Evolutionary conservation across 805 yeast species (phyloP).

Genomic region (Tetrapisispora pingtungensis): DNA sequence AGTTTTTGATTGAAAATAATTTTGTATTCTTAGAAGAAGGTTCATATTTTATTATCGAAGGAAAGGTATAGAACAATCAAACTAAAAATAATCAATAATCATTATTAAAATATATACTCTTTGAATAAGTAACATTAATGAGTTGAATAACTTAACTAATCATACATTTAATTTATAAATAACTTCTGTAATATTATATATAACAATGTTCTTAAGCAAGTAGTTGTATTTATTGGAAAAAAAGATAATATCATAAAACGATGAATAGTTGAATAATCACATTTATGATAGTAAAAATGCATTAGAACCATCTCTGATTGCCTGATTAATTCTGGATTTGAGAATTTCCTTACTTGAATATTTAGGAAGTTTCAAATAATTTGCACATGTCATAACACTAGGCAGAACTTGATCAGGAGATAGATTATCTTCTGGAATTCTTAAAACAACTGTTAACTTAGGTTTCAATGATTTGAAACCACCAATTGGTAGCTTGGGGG

Average conservation of each 20-base stretch:
- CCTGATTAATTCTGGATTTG: constrained; percentile 49
- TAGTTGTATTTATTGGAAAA: too few species aligned
- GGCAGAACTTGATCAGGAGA: constrained; percentile 76
- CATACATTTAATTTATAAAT: too few species aligned
- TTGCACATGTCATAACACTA: constrained; percentile 97
- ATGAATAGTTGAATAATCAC: too few species aligned
- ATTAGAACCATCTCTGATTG: constrained; percentile 81
- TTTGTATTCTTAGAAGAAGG: constrained; percentile 40
- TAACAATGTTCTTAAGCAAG: too few species aligned
- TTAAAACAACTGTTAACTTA: constrained; percentile 75
- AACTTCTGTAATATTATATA: not conserved
- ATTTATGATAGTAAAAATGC: constrained; percentile 65
- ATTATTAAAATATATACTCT: too few species aligned
- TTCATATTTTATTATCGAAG: constrained; percentile 36
- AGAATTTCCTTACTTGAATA: constrained; percentile 57
- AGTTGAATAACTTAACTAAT: too few species aligned
- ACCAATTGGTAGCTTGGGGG: constrained; percentile 88
- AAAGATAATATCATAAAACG: too few species aligned
- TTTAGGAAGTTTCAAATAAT: constrained; percentile 80
- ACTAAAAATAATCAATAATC: too few species aligned
- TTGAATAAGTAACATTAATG: too few species aligned
- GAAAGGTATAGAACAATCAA: constrained; percentile 23
- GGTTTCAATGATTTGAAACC: constrained; percentile 82
- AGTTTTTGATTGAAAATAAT: constrained; percentile 28
- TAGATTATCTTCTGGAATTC: constrained; percentile 62